These are phyloP conservation scores for Nannochloropsis limnetica DNA, from an alignment of 352 stramenopile genomes.

Conservation along the genomic window DNA sequence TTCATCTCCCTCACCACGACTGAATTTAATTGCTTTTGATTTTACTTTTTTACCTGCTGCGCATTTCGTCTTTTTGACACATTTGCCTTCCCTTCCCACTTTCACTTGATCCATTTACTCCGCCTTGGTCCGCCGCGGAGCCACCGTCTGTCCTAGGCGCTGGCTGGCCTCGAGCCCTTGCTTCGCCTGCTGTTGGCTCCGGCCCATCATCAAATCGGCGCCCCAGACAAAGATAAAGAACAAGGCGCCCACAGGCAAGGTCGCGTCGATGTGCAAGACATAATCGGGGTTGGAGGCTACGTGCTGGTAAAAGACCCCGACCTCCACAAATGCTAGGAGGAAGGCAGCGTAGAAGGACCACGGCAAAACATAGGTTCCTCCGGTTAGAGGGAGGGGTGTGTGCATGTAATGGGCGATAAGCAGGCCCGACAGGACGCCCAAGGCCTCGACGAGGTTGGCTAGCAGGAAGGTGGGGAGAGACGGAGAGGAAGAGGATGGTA, in stretches of 20 bases:
- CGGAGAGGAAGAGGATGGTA: not conserved
- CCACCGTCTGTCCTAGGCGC: not conserved
- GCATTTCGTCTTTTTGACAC: not conserved
- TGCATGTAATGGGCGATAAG: not conserved
- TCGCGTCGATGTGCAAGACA: conserved; percentile 5
- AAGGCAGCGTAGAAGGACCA: conserved; percentile 20
- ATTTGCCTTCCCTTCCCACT: not conserved
- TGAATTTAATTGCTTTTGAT: not conserved
- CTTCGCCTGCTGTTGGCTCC: not conserved
- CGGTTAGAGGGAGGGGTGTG: not conserved
- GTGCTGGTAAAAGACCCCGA: conserved; percentile 2
- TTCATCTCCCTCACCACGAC: not conserved
- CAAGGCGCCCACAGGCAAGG: not conserved
- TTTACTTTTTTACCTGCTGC: not conserved
- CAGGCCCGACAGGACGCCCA: conserved; percentile 22
- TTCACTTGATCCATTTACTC: not conserved
- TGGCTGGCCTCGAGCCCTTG: not conserved
- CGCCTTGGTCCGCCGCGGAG: not conserved
- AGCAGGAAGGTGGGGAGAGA: not conserved
- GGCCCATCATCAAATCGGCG: conserved; percentile 18
- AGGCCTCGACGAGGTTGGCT: not conserved
- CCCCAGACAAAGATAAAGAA: conserved; percentile 30
- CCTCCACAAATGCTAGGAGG: not conserved
- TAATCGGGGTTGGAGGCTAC: not conserved
- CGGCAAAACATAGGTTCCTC: not conserved